These are phyloP conservation scores for Trichoderma atrobrunneum DNA, from an alignment of 2,329 filamentous ascomycete genomes.

Conservation along the genomic window DNA sequence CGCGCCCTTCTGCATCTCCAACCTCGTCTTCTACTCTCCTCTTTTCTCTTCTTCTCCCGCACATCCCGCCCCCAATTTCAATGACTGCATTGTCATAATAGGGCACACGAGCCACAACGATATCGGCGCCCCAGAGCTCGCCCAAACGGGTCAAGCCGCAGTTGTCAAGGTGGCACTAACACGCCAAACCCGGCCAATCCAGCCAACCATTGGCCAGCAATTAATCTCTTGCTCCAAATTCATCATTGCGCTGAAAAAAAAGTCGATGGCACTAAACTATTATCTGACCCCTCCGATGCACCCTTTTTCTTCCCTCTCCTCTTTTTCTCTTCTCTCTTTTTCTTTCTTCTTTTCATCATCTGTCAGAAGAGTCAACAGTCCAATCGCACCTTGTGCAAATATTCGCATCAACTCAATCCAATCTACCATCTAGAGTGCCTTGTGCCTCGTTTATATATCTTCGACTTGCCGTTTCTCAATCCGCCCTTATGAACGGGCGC, in stretches of 20 bases:
- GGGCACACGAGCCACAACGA: slow-evolving; percentile 11
- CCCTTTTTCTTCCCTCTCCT: slow-evolving; percentile 21
- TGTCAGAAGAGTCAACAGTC: slow-evolving; percentile 16
- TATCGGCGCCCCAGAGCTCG: slow-evolving; percentile 17
- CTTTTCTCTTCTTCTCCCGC: not conserved
- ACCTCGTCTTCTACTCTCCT: not conserved
- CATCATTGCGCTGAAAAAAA: not conserved
- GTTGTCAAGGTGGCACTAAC: not conserved
- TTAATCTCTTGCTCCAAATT: not conserved
- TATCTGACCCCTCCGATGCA: not conserved
- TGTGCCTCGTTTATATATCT: slow-evolving; percentile 17
- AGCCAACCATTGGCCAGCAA: slow-evolving; percentile 9
- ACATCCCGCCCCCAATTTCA: not conserved
- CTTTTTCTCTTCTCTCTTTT: not conserved
- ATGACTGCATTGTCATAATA: slow-evolving; percentile 1
- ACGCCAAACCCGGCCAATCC: not conserved
- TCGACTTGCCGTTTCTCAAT: slow-evolving; percentile 35
- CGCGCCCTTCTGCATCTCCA: not conserved
- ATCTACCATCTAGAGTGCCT: slow-evolving; percentile 19
- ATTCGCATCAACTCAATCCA: not conserved
- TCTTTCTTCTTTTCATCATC: not conserved
- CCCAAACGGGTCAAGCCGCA: slow-evolving; percentile 5
- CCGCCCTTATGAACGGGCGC: slow-evolving; percentile 83
- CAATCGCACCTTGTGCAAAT: not conserved
- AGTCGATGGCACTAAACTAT: not conserved